Evolutionary conservation across 2,329 filamentous ascomycete genomes (phyloP).

Genomic region (Tolypocladium endophyticum): DNA sequence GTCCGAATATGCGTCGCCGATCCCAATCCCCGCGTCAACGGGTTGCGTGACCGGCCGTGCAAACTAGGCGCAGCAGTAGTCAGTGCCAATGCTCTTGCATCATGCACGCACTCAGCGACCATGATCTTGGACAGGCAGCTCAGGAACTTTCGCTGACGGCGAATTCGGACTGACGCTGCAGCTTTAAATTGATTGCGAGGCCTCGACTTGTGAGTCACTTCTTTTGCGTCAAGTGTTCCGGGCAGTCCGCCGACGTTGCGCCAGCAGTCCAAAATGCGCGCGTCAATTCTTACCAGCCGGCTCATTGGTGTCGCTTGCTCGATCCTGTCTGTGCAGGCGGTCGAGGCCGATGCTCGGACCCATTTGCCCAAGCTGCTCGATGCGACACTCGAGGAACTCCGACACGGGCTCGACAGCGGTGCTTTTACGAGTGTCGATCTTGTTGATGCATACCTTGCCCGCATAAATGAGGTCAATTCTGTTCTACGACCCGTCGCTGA

Average conservation of each 20-base stretch:
- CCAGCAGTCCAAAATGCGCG: neutral
- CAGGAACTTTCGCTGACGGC: too few relatives aligned
- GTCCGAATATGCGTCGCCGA: too few relatives aligned
- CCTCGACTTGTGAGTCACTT: neutral
- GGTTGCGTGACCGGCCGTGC: too few relatives aligned
- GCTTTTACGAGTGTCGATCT: neutral
- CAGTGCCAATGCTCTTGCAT: too few relatives aligned
- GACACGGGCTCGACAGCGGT: neutral
- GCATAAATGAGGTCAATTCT: slow-evolving; percentile 15
- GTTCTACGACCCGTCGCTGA: slow-evolving; percentile 20
- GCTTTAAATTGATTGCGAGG: neutral
- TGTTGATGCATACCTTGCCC: slow-evolving; percentile 7
- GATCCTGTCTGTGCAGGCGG: neutral
- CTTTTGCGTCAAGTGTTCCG: neutral
- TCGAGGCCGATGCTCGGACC: neutral
- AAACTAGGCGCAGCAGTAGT: too few relatives aligned
- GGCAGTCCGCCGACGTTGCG: neutral
- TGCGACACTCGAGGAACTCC: neutral
- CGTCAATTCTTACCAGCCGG: neutral
- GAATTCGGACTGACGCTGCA: neutral
- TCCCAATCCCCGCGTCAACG: too few relatives aligned
- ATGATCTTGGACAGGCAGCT: too few relatives aligned
- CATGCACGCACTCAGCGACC: too few relatives aligned
- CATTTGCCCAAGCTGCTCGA: slow-evolving; percentile 14
- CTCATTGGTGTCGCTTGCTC: neutral